Base-by-base conservation (phyloP, 768 basidiomycete genomes). In the Gelatoporia subvermispora region DNA sequence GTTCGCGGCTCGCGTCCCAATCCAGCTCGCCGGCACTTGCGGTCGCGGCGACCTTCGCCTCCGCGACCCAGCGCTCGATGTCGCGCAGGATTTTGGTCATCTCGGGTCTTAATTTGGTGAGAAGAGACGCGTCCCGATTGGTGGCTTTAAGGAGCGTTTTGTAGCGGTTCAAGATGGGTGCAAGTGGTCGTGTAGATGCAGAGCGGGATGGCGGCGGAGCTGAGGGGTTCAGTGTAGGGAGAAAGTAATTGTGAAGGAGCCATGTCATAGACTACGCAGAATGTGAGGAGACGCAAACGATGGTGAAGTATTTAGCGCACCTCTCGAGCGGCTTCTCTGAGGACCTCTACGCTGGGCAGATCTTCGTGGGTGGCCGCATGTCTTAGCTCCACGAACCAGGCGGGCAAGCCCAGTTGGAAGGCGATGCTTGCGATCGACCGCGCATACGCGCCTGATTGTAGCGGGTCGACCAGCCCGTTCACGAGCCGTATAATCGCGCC, bases 301-400 rank as follows among this genome's bases (percentile, higher is more conserved):
- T 5, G 31, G 34, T 24, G 8, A 20, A 18, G 28, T 5, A 13
- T 13, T 31, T 1, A 16, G 50, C 50, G 43, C 52, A 78, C 92
- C 77, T 94, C 85, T 47, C 75, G 72, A 25, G 84, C 79, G 0
- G 84, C 93, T 50, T 89, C 82, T 46, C 86, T 77, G 16, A 96
- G 73, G 4, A 93, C 66, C 45, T 84, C 81, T 9, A 97, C 71
- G 54, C 85, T 85, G 0, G 95, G 96, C 11, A 98, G 69, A 51
- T 95, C 91, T 60, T 98, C 95, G 60, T 98, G 96, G 1, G 96
- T 99, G 11, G 91, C 90, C 22, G 92, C 90, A 69, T 98, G 96
- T 35, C 96, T 77, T 10, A 98, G 73, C 56, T 95, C 91, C 11
- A 99, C 93, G 9, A 98, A 73, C 85, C 88, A 93, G 0, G 75